phyloP scores from a whole-genome alignment of 306 rosid species.

The Lathyrus oleraceus region DNA sequence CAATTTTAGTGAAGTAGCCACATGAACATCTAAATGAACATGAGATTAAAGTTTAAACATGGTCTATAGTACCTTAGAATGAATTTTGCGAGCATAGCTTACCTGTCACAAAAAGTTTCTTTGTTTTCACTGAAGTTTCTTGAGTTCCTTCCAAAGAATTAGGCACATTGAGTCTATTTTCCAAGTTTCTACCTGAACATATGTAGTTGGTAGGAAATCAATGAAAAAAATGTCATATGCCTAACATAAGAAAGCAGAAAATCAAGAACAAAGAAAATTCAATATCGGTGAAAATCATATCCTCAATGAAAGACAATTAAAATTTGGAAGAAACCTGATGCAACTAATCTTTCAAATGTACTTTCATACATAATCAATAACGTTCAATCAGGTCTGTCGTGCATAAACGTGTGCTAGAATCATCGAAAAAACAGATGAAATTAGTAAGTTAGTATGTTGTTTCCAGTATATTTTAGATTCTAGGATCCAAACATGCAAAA shows the following conservation, averaged over 20 bases:
- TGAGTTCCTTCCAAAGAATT: slow-evolving; percentile 40
- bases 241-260: slow-evolving; percentile 7
- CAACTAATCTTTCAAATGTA: too few relatives aligned
- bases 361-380: too few relatives aligned
- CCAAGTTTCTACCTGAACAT: slow-evolving; percentile 42
- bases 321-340: not conserved
- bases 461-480: too few relatives aligned
- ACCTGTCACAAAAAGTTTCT: slow-evolving; percentile 58
- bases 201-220: slow-evolving; percentile 20
- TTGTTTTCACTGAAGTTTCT: slow-evolving; percentile 40
- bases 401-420: too few relatives aligned
- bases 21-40: slow-evolving; percentile 14
- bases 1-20: not conserved
- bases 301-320: slow-evolving; percentile 12
- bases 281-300: not conserved
- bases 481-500: too few relatives aligned
- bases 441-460: too few relatives aligned
- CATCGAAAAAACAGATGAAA: too few relatives aligned
- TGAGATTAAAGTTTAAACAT: slow-evolving; percentile 6
- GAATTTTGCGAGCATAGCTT: not conserved
- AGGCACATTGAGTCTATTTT: slow-evolving; percentile 30
- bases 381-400: too few relatives aligned
- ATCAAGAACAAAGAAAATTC: slow-evolving; percentile 1
- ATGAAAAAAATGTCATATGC: slow-evolving; percentile 12
- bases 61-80: slow-evolving; percentile 1